Conservation (phyloP, 1,284 basidiomycete species). For the Sporisorium exsertum region DNA sequence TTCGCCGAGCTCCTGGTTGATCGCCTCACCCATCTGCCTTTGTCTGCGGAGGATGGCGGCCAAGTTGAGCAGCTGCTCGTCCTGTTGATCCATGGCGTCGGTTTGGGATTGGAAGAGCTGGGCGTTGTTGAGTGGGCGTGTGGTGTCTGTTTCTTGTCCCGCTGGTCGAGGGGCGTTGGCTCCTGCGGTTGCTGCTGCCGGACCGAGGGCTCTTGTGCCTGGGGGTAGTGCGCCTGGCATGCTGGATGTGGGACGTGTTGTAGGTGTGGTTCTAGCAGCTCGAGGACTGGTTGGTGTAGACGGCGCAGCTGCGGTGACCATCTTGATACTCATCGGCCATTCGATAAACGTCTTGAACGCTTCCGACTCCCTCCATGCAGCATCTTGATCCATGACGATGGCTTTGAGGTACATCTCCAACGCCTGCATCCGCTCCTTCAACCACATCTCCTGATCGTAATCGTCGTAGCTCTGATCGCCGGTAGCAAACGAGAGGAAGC, state of each 20-base stretch:
- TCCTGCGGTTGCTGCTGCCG: conserved; percentile 16
- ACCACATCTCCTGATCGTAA: conserved; percentile 70
- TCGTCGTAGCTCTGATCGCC: conserved; percentile 17
- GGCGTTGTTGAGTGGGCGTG: conserved; percentile 85
- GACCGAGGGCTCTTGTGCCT: conserved; percentile 19
- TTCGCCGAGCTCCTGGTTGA: conserved; percentile 81
- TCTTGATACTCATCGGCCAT: conserved; percentile 73
- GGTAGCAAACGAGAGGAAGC: conserved; percentile 32
- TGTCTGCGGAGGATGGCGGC: conserved; percentile 86
- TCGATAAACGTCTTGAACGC: conserved; percentile 89
- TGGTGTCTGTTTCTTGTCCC: conserved; percentile 84
- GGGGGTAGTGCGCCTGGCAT: conserved; percentile 34
- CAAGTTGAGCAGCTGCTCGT: conserved; percentile 81
- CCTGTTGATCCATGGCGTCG: conserved; percentile 84
- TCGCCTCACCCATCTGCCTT: conserved; percentile 86
- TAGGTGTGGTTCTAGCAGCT: not conserved
- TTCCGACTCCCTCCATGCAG: conserved; percentile 81
- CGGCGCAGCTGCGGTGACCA: conserved; percentile 18
- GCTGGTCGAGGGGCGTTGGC: conserved; percentile 54
- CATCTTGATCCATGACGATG: conserved; percentile 82
- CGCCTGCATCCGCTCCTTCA: conserved; percentile 80
- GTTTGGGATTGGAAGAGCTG: conserved; percentile 84
- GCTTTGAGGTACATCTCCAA: conserved; percentile 88
- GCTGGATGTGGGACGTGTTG: not conserved
- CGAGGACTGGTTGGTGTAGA: conserved; percentile 2